These are phyloP conservation scores for Vickermania ingenoplastis DNA, from an alignment of 208 protist species.

Conservation along the genomic window DNA sequence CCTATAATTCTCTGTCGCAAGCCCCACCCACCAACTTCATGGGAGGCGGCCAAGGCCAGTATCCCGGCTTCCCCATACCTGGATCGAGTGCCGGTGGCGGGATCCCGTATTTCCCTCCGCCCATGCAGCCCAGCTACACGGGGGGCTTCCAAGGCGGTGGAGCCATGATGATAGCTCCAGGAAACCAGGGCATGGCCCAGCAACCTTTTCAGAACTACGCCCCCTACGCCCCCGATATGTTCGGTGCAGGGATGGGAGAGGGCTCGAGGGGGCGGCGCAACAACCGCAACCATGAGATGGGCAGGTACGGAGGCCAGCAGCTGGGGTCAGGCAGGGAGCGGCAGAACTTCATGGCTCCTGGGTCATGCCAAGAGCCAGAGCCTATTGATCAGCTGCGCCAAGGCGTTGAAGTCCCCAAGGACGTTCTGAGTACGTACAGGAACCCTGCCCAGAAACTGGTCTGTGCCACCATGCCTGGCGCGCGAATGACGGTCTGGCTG, in stretches of 20 bases:
- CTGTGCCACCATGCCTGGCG: slow-evolving; percentile 70
- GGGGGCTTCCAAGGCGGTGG: slow-evolving; percentile 1
- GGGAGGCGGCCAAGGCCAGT: too few relatives aligned
- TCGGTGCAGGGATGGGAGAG: too few relatives aligned
- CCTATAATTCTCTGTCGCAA: too few relatives aligned
- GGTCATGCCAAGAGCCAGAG: slow-evolving; percentile 49
- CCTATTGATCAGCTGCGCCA: slow-evolving; percentile 19
- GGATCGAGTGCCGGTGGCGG: too few relatives aligned
- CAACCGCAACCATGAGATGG: too few relatives aligned
- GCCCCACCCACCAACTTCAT: too few relatives aligned
- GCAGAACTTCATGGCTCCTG: too few relatives aligned
- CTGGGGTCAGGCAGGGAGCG: not conserved
- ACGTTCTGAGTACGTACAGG: slow-evolving; percentile 58
- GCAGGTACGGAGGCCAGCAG: not conserved
- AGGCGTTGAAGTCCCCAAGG: slow-evolving; percentile 36
- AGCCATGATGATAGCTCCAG: slow-evolving; percentile 3
- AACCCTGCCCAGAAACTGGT: slow-evolving; percentile 55
- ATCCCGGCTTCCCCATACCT: too few relatives aligned
- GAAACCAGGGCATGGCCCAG: too few relatives aligned
- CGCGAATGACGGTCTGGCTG: slow-evolving; percentile 77
- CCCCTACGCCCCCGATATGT: too few relatives aligned
- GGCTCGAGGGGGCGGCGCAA: not conserved
- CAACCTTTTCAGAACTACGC: too few relatives aligned
- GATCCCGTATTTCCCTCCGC: too few relatives aligned
- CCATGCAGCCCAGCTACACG: not conserved